These are phyloP conservation scores for Kodamaea hsintzibuensis DNA, from an alignment of 805 yeast species.

Conservation along the genomic window DNA sequence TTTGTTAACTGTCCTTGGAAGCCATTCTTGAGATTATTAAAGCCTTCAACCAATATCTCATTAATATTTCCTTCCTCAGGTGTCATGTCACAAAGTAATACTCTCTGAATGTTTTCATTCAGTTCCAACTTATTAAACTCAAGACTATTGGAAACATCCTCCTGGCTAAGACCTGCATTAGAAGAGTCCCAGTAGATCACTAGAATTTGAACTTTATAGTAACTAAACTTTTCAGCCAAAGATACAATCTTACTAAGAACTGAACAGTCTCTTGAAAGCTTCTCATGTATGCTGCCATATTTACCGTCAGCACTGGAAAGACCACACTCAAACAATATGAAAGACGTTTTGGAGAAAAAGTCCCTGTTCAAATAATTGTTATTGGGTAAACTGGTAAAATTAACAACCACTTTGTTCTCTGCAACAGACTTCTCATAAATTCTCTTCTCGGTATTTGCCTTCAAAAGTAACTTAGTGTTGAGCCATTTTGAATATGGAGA, in stretches of 20 bases:
- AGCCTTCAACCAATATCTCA: slow-evolving; percentile 23
- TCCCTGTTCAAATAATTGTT: slow-evolving; percentile 34
- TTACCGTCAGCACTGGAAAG: slow-evolving; percentile 22
- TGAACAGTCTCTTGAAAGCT: slow-evolving; percentile 37
- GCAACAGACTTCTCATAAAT: slow-evolving; percentile 27
- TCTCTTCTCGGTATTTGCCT: slow-evolving; percentile 25
- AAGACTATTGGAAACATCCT: slow-evolving; percentile 19
- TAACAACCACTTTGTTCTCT: slow-evolving; percentile 29
- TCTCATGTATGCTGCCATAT: slow-evolving; percentile 23
- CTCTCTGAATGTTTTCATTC: slow-evolving; percentile 18
- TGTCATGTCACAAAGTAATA: slow-evolving; percentile 38
- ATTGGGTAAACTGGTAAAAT: slow-evolving; percentile 43
- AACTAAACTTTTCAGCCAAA: slow-evolving; percentile 34
- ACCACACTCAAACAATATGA: slow-evolving; percentile 57
- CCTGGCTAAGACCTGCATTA: slow-evolving; percentile 16
- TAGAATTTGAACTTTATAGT: slow-evolving; percentile 40
- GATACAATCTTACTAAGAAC: slow-evolving; percentile 37
- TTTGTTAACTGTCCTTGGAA: slow-evolving; percentile 32
- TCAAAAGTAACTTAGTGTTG: slow-evolving; percentile 42
- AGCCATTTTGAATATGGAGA: slow-evolving; percentile 51
- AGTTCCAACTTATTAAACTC: slow-evolving; percentile 12
- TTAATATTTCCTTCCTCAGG: slow-evolving; percentile 24
- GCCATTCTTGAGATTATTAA: slow-evolving; percentile 19
- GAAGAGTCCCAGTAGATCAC: slow-evolving; percentile 44
- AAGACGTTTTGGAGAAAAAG: slow-evolving; percentile 41